These are phyloP conservation scores for Fusarium pininemorale DNA, from an alignment of 2,329 filamentous ascomycete genomes.

Conservation along the genomic window DNA sequence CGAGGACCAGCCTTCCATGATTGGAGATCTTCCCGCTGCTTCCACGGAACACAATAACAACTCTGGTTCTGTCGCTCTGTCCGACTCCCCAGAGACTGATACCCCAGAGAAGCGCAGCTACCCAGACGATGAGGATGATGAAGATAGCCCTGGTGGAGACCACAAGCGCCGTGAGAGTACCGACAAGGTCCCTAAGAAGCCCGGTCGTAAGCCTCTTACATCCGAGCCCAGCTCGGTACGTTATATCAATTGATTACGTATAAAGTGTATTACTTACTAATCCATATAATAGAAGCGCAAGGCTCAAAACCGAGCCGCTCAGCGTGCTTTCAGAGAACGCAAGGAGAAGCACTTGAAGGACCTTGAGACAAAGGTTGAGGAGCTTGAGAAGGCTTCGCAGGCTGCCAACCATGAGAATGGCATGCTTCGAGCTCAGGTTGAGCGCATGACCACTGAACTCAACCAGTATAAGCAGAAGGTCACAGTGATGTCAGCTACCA, in stretches of 20 bases:
- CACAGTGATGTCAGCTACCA: slow-evolving; percentile 61
- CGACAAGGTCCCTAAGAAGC: slow-evolving; percentile 92
- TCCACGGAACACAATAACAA: slow-evolving; percentile 12
- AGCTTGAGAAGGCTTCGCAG: slow-evolving; percentile 84
- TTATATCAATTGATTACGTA: slow-evolving; percentile 38
- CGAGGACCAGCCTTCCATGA: slow-evolving; percentile 70
- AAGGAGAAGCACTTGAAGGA: slow-evolving; percentile 93
- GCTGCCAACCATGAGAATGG: slow-evolving; percentile 86
- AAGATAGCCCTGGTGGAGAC: slow-evolving; percentile 55
- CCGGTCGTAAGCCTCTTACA: slow-evolving; percentile 92
- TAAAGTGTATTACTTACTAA: slow-evolving; percentile 15
- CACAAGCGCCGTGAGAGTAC: slow-evolving; percentile 82
- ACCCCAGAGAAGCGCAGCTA: slow-evolving; percentile 76
- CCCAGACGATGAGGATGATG: slow-evolving; percentile 75
- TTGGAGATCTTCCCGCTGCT: slow-evolving; percentile 72
- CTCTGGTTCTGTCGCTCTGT: slow-evolving; percentile 56
- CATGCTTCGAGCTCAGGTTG: slow-evolving; percentile 84
- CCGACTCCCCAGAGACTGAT: slow-evolving; percentile 65
- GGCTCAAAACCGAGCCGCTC: slow-evolving; percentile 92
- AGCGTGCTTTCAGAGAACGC: slow-evolving; percentile 91
- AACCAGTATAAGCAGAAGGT: slow-evolving; percentile 91
- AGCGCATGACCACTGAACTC: slow-evolving; percentile 85
- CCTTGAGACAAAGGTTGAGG: slow-evolving; percentile 79
- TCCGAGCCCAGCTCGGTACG: slow-evolving; percentile 95
- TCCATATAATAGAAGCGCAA: slow-evolving; percentile 78